Evolutionary conservation across 257 asterid species (phyloP), one percentile per base, ranked within the genome.

Genomic region (Ligustrum vulgare): DNA sequence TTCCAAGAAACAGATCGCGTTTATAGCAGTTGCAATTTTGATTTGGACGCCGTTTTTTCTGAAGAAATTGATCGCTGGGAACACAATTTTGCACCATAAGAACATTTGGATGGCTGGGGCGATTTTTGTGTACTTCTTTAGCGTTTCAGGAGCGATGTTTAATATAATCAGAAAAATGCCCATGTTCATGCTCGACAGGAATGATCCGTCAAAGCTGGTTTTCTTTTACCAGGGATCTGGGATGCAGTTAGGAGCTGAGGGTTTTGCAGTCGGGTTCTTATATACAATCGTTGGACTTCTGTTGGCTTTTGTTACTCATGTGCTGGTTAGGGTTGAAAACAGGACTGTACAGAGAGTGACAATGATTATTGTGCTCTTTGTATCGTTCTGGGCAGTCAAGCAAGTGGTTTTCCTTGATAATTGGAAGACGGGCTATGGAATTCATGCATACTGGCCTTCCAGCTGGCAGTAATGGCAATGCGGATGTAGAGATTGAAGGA

Each of bases 221-320:
- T 91, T 89, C 89, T 95, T 93, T 74, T 91, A 95, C 81, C 93
- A 93, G 79, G 97, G 97, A 0, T 82, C 94, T 0, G 98, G 98
- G 67, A 95, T 91, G 97, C 99, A 95, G 78, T 79, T 95, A 73
- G 99, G 98, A 58, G 93, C 95, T 8, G 99, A 95, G 79, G 99
- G 98, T 2, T 91, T 93, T 56, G 70, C 94, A 0, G 78, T 95
- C 39, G 99, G 99, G 4, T 90, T 87, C 86, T 74, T 95, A 88
- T 95, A 95, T 35, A 87, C 96, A 15, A 68, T 90, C 23, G 98
- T 95, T 20, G 99, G 99, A n/a, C 83, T 93, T 75, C 71, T 93
- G 83, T 80, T 93, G 82, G 98, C 97, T 12, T 81, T 89, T 72
- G 83, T 78, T 8, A 89, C 93, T 64, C 96, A 93, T 62, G 82